Percentiles rank a stretch among this genome's conserved stretches.
Evolutionary conservation across 495 filamentous ascomycete species (phyloP).

Genomic region (Penicillium angulare): DNA sequence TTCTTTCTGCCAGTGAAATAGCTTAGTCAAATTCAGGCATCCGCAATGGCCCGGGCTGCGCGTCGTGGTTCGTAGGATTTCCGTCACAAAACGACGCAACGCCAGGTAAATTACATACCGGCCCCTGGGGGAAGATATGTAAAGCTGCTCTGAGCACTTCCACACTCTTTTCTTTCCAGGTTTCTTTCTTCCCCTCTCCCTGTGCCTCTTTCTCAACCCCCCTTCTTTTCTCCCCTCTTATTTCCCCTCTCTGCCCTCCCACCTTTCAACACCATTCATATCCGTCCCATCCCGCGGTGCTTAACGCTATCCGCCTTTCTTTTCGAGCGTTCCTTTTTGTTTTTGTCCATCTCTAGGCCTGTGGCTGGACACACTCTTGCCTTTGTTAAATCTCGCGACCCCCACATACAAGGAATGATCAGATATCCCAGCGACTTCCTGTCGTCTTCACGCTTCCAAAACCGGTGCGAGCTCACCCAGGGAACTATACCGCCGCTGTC

Average conservation of each 20-base stretch:
- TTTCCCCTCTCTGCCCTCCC: conserved; percentile 21
- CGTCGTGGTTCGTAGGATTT: too few relatives aligned
- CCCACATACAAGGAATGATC: conserved; percentile 49
- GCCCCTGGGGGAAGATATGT: too few relatives aligned
- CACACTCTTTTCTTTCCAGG: too few relatives aligned
- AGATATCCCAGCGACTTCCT: conserved; percentile 45
- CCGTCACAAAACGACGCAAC: too few relatives aligned
- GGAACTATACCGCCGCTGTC: conserved; percentile 50
- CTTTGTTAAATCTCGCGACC: conserved; percentile 34
- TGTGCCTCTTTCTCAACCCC: conserved; percentile 28
- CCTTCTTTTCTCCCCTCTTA: conserved; percentile 37
- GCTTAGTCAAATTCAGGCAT: too few relatives aligned
- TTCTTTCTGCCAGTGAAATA: too few relatives aligned
- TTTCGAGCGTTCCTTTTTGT: conserved; percentile 36
- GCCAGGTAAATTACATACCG: too few relatives aligned
- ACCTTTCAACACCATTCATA: conserved; percentile 14
- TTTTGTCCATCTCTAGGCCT: conserved; percentile 43
- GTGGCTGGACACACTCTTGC: conserved; percentile 50
- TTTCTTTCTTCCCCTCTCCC: conserved; percentile 23
- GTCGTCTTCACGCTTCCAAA: conserved; percentile 49
- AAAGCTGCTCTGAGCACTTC: too few relatives aligned
- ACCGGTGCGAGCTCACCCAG: conserved; percentile 52
- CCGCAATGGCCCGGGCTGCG: too few relatives aligned
- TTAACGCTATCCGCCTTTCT: conserved; percentile 35
- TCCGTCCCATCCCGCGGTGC: conserved; percentile 18